Base-by-base conservation (phyloP, 75 land plant genomes). In the Azolla pinnata region DNA sequence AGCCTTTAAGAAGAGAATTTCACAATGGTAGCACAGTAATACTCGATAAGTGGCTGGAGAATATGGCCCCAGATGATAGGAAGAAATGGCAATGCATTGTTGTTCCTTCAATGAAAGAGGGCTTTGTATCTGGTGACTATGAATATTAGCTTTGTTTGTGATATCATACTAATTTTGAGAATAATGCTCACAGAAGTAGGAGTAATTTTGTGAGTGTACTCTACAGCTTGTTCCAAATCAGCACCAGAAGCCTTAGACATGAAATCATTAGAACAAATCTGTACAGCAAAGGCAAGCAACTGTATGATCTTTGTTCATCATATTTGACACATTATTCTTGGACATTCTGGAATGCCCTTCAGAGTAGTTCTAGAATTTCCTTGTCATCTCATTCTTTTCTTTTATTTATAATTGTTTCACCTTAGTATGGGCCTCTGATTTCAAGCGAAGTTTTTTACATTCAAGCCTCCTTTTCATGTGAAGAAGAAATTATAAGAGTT, bases 71-170 rank as follows among this genome's bases (percentile, higher is more conserved):
- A 28, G 60, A 30, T 21, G 35, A 31, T 2, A 32, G 8, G 21
- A 14, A 30, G 16, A 16, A 17, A 20, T 14, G 30, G 18, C 9
- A 32, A 20, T 57, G 60, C 19, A 20, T 29, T 57, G 60, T 57
- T 17, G 19, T 57, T 31, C 60, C 60, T 16, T 30, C 34, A 14
- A 57, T 57, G 60, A 27, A 31, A 34, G 60, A 57, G 12, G 60
- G 60, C 12, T 57, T 31, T 57, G 60, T 57, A 31, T 31, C 35
- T 20, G 60, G 60, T 57, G 19, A n/a, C n/a, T n/a, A n/a, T n/a
- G n/a, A n/a, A n/a, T n/a, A n/a, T n/a, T n/a, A n/a, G n/a, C n/a
- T n/a, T n/a, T n/a, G n/a, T n/a, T n/a, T n/a, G n/a, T n/a, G n/a
- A n/a, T n/a, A n/a, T n/a, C n/a, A n/a, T n/a, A n/a, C n/a, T n/a